Evolutionary conservation across 257 asterid genomes (phyloP), one percentile per base, ranked within the genome.

Genomic region (Penstemon davidsonii): DNA sequence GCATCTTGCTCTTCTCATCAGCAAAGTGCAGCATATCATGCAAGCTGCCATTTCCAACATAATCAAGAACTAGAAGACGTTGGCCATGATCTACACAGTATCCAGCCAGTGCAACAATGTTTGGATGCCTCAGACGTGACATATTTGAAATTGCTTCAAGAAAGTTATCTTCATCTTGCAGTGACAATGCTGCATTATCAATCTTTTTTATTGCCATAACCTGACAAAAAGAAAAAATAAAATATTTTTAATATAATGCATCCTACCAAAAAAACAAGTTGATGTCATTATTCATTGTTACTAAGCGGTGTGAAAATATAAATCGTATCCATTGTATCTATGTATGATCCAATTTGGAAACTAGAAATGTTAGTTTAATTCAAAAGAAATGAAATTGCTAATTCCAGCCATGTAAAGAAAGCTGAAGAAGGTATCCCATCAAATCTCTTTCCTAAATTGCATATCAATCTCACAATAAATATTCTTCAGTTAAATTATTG

Each of bases 1-100:
- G 85, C 91, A 86, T 55, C 75, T 74, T 85, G 83, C 87, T 88
- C 79, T 92, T 84, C 75, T 94, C 99, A 69, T 94, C 95, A 60
- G 91, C 90, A 75, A 82, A 88, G 87, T 94, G 97, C 72, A 94
- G 84, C 96, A 87, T 87, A 76, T 94, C 99, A 75, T 94, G 97
- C 80, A 94, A 81, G 85, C 92, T 91, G 56, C 96, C 89, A 56
- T 84, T 87, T 74, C 89, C 87, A 13, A 91, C 71, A 78, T 81
- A 79, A 69, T 90, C 97, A 71, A 85, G 87, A 77, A 91, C 95
- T 69, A 94, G 83, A 62, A 94, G 96, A 8, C 95, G 96, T 71
- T 94, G 99, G 33, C 96, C 95, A 55, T 94, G 95, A 82, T 94
- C 99, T 37, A 83, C 84, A 79, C 99, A 94, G 68, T 88, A 94